These are phyloP conservation scores for Eutypella sp. DNA, from an alignment of 2,329 filamentous ascomycete species.

Conservation along the genomic window DNA sequence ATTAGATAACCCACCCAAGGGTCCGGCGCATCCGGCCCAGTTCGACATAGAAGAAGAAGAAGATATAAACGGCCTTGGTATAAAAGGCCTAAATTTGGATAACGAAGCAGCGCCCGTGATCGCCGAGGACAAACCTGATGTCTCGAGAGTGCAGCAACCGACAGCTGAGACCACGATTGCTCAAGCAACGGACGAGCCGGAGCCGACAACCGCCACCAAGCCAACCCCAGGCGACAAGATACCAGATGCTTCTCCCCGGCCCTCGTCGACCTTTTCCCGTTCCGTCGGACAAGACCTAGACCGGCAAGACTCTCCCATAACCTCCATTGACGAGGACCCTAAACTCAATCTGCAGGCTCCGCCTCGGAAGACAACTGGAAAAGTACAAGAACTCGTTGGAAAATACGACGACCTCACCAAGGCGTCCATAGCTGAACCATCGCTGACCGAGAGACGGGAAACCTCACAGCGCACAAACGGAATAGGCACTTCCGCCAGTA, in stretches of 20 bases:
- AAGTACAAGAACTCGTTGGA: conserved; percentile 46
- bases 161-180: background rate
- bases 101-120: background rate
- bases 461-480: conserved; percentile 2
- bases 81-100: background rate
- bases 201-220: no score
- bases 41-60: background rate
- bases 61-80: background rate
- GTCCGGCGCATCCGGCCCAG: background rate
- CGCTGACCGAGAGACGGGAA: conserved; percentile 6
- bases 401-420: conserved; percentile 43
- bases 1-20: conserved; percentile 5
- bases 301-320: conserved; percentile 38
- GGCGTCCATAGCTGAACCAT: conserved; percentile 22
- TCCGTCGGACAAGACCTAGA: conserved; percentile 26
- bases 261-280: conserved; percentile 22
- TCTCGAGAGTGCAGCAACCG: background rate
- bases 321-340: conserved; percentile 39
- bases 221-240: conserved; percentile 9
- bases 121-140: background rate
- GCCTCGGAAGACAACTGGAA: conserved; percentile 32
- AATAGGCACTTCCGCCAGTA: conserved; percentile 6
- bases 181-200: conserved; percentile 3
- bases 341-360: conserved; percentile 17
- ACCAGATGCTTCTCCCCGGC: conserved; percentile 18